Evolutionary conservation across 1,139 yeast genomes (phyloP).

Genomic region (Suhomyces coccinellae): DNA sequence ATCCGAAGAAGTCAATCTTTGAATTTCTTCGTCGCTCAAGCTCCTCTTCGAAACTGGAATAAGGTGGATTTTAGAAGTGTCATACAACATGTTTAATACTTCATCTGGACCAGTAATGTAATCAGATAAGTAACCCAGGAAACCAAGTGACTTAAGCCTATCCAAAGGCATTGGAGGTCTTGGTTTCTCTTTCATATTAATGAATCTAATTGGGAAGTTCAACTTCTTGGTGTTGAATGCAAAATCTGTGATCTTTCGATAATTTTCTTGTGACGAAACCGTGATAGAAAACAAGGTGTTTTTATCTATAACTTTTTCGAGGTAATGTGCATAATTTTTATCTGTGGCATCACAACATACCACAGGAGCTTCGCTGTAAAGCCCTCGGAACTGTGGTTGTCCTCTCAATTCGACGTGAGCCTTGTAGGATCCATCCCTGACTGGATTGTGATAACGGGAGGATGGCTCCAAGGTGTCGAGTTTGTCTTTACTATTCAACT

Average conservation of each 20-base stretch:
- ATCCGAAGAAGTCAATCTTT: conserved; percentile 35
- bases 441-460: conserved; percentile 26
- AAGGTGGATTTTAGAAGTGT: conserved; percentile 53
- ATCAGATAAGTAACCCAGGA: conserved; percentile 79
- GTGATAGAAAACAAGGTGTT: conserved; percentile 55
- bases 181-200: conserved; percentile 13
- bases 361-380: conserved; percentile 75
- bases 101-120: conserved; percentile 69
- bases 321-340: conserved; percentile 48
- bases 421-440: conserved; percentile 31
- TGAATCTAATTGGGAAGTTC: conserved; percentile 41
- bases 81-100: conserved; percentile 76
- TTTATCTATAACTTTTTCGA: conserved; percentile 59
- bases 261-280: conserved; percentile 42
- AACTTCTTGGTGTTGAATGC: conserved; percentile 23
- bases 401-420: conserved; percentile 35
- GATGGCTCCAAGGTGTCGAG: conserved; percentile 42
- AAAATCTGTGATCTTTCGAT: conserved; percentile 38
- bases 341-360: conserved; percentile 60
- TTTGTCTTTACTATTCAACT: conserved; percentile 52
- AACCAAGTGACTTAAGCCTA: conserved; percentile 53
- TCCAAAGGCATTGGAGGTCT: conserved; percentile 22
- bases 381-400: conserved; percentile 32
- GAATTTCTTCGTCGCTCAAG: conserved; percentile 41
- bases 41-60: conserved; percentile 62